Evolutionary conservation across 805 yeast species (phyloP), one percentile per base, ranked within the genome.

Genomic region (Suhomyces sp.): DNA sequence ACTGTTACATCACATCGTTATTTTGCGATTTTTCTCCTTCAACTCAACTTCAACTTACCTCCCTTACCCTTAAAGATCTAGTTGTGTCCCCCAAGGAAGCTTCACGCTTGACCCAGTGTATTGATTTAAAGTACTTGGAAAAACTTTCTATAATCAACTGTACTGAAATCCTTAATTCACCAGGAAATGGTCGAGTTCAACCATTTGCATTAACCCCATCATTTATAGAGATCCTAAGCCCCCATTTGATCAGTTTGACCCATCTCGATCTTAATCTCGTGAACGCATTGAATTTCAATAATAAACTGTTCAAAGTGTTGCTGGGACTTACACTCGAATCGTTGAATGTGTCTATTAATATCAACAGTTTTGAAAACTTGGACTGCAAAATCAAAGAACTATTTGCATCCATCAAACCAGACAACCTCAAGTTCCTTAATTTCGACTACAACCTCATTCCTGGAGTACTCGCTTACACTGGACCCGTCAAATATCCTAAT

Each of bases 301-400:
- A 19, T 13, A 28, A 19, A 16, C 16, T 23, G 7, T 24, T 35
- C 7, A 18, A 21, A 17, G 18, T 35, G 17, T 12, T 35, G 14
- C 19, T 10, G 16, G 10, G 16, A 1, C 22, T 28, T 6, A 5
- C 17, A 19, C 25, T 35, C 17, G n/a, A 19, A 12, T 35, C 33
- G 14, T 24, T 35, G 12, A 35, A 35, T 24, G 21, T 35, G 4
- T 24, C 32, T 10, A 18, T 35, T 9, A 28, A 24, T 14, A 14
- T 35, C 17, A 23, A 35, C n/a, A 12, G n/a, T 7, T 28, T 18
- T 19, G 38, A 35, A 11, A 19, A 29, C 6, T 24, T 35, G 30
- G 33, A 35, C 11, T 15, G 11, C 14, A 24, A 19, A 15, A 11
- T 35, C 4, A 7, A 6, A 16, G 23, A 28, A 19, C 15, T 24